phyloP scores from a whole-genome alignment of 2,329 filamentous ascomycete genomes.

The Fusarium phyllophilum region DNA sequence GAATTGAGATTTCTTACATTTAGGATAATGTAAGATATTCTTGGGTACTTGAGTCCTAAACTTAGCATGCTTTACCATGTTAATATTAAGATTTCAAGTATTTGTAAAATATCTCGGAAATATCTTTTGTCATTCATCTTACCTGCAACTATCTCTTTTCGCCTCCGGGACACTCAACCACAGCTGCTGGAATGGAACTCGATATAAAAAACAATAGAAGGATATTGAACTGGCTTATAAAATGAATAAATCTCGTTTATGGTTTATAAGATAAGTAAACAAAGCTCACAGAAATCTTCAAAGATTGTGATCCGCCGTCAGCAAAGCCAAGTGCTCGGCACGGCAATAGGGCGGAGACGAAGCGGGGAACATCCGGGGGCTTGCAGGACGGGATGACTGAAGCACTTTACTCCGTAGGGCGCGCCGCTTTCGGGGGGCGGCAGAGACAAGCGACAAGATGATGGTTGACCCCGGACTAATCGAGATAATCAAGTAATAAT shows the following conservation, averaged over 20 bases:
- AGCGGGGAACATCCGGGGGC: slow-evolving; percentile 6
- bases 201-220: not conserved
- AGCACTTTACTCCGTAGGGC: not conserved
- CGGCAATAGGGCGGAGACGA: slow-evolving; percentile 27
- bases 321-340: slow-evolving; percentile 14
- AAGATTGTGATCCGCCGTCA: not conserved
- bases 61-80: not conserved
- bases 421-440: slow-evolving; percentile 29
- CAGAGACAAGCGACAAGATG: not conserved
- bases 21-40: too few relatives aligned
- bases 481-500: slow-evolving; percentile 8
- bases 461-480: not conserved
- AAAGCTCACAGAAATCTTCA: not conserved
- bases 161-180: not conserved
- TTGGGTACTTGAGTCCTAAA: not conserved
- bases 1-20: not conserved
- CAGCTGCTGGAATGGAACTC: too few relatives aligned
- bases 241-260: not conserved
- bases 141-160: not conserved
- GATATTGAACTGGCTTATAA: not conserved
- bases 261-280: too few relatives aligned
- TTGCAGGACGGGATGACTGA: slow-evolving; percentile 2
- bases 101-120: not conserved
- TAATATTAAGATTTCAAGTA: not conserved
- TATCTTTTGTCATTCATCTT: not conserved